phyloP scores from a whole-genome alignment of 139 green algal genomes.

The Nannochloris sp. region DNA sequence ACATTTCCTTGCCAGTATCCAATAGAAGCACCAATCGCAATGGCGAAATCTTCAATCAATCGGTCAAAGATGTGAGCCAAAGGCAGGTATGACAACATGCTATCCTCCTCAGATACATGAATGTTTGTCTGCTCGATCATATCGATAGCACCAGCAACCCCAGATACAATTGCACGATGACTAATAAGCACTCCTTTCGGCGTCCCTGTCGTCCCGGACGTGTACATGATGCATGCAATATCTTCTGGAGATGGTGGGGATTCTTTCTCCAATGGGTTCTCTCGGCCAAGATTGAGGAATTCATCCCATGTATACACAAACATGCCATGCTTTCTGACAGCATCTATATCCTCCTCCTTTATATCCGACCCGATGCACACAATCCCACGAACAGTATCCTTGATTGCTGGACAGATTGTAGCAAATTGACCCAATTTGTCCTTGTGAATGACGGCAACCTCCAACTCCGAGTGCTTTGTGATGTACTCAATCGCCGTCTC shows the following conservation, averaged over 20 bases:
- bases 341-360: background rate
- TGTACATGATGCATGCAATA: conserved; percentile 91
- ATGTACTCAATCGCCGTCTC: conserved; percentile 87
- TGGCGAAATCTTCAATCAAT: conserved; percentile 46
- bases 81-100: conserved; percentile 50
- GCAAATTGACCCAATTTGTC: conserved; percentile 22
- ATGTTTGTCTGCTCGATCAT: conserved; percentile 17
- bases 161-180: conserved; percentile 34
- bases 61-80: conserved; percentile 63
- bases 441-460: conserved; percentile 9
- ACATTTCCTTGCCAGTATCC: conserved; percentile 71
- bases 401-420: conserved; percentile 43
- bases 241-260: conserved; percentile 61
- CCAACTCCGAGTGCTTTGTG: conserved; percentile 58
- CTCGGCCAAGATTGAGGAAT: conserved; percentile 42
- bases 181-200: conserved; percentile 56
- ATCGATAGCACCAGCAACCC: conserved; percentile 16
- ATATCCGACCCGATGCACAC: conserved; percentile 22
- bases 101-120: conserved; percentile 29
- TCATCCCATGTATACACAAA: conserved; percentile 49
- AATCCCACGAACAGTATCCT: conserved; percentile 47
- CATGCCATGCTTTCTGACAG: conserved; percentile 13
- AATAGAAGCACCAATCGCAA: conserved; percentile 40
- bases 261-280: conserved; percentile 24
- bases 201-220: conserved; percentile 49